Conservation (phyloP, 768 basidiomycete species). For the Rhizopogon rudus region DNA sequence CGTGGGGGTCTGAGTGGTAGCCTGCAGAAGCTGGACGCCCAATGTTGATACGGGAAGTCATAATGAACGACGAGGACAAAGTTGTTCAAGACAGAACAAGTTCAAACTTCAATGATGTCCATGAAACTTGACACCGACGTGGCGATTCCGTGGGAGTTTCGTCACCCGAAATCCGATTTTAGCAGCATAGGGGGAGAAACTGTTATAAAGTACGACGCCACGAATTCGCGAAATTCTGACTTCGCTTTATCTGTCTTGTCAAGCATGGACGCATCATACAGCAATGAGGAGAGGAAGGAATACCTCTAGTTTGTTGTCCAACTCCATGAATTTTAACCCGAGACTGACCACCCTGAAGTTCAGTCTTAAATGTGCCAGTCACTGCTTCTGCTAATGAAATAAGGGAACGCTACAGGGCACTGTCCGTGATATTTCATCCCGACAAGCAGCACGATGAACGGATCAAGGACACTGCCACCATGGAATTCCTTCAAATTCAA, state of each 20-base stretch:
- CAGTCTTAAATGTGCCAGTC: constrained; percentile 66
- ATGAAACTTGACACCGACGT: neutral
- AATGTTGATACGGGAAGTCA: constrained; percentile 82
- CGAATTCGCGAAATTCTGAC: neutral
- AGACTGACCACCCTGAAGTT: constrained; percentile 28
- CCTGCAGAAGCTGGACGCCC: constrained; percentile 60
- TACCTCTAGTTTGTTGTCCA: constrained; percentile 25
- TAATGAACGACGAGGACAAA: constrained; percentile 24
- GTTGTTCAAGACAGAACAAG: neutral
- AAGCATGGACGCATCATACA: neutral
- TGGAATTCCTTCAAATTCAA: constrained; percentile 70
- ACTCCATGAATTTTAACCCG: neutral
- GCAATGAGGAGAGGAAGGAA: constrained; percentile 8
- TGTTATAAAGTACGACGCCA: too few species aligned
- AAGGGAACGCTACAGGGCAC: constrained; percentile 61
- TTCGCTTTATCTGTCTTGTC: too few species aligned
- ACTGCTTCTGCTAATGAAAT: constrained; percentile 66
- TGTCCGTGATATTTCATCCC: constrained; percentile 81
- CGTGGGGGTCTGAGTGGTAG: constrained; percentile 70
- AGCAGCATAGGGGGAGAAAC: neutral
- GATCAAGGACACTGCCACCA: constrained; percentile 53
- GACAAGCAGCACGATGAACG: constrained; percentile 69
- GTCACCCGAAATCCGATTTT: neutral
- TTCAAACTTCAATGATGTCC: neutral
- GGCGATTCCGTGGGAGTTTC: neutral